Percentiles rank a stretch among this genome's conserved stretches.
Evolutionary conservation across 1,284 basidiomycete genomes (phyloP).

Genomic region (Irpex sp.): DNA sequence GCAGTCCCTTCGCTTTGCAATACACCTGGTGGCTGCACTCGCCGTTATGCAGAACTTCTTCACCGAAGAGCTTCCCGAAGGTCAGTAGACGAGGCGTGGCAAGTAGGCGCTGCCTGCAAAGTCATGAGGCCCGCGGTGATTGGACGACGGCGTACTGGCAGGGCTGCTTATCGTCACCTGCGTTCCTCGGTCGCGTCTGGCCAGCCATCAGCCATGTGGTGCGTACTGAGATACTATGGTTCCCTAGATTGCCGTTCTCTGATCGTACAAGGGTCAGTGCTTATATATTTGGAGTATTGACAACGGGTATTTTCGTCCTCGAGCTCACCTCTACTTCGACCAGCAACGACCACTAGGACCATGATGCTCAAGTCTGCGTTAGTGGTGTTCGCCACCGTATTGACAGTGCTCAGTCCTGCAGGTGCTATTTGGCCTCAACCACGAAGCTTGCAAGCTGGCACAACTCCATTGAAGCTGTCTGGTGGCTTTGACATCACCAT

Average conservation of each 20-base stretch:
- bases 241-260: slow-evolving; percentile 2
- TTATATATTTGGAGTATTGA: not conserved
- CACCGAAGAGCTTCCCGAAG: not conserved
- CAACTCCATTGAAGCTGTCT: slow-evolving; percentile 44
- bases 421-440: slow-evolving; percentile 62
- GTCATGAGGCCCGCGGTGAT: not conserved
- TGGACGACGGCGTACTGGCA: not conserved
- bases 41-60: not conserved
- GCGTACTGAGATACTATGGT: not conserved
- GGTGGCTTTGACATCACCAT: slow-evolving; percentile 40
- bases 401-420: slow-evolving; percentile 19
- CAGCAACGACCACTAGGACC: slow-evolving; percentile 4
- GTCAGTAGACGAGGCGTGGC: not conserved
- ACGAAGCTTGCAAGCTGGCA: slow-evolving; percentile 41
- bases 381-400: slow-evolving; percentile 17
- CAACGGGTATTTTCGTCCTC: not conserved
- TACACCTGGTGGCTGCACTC: not conserved
- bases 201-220: slow-evolving; percentile 1
- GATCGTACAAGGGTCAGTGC: not conserved
- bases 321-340: not conserved
- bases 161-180: not conserved
- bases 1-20: not conserved
- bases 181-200: not conserved
- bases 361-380: slow-evolving; percentile 19
- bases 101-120: not conserved